These are phyloP conservation scores for Coffea eugenioides DNA, from an alignment of 257 asterid genomes.

Conservation along the genomic window DNA sequence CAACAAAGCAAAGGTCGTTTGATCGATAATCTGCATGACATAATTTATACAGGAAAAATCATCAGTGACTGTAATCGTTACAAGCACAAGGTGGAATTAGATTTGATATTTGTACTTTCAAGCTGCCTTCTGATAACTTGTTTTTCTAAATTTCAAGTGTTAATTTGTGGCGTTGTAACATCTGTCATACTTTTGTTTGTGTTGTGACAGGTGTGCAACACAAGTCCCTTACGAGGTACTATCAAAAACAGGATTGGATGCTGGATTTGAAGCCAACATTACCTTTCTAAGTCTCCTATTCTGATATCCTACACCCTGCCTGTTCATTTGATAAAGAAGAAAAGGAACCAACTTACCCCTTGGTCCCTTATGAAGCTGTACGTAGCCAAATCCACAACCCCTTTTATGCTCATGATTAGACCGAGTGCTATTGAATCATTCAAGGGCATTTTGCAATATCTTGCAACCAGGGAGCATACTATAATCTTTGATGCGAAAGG, in stretches of 20 bases:
- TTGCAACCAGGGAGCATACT: constrained; percentile 8
- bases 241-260: background rate
- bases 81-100: background rate
- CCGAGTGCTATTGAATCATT: constrained; percentile 27
- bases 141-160: background rate
- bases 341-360: constrained; percentile 13
- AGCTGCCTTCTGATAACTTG: background rate
- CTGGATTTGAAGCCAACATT: background rate
- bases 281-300: background rate
- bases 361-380: constrained; percentile 24
- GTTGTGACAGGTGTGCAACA: background rate
- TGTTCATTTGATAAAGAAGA: background rate
- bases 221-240: background rate
- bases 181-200: background rate
- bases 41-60: background rate
- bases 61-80: background rate
- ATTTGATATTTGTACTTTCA: background rate
- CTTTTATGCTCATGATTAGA: constrained; percentile 29
- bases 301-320: background rate
- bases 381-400: constrained; percentile 25
- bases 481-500: constrained; percentile 6
- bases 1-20: constrained; percentile 17
- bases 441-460: constrained; percentile 22
- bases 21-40: constrained; percentile 13
- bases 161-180: background rate